phyloP scores from a whole-genome alignment of 106 monocot species.

The Dioscorea zingiberensis region DNA sequence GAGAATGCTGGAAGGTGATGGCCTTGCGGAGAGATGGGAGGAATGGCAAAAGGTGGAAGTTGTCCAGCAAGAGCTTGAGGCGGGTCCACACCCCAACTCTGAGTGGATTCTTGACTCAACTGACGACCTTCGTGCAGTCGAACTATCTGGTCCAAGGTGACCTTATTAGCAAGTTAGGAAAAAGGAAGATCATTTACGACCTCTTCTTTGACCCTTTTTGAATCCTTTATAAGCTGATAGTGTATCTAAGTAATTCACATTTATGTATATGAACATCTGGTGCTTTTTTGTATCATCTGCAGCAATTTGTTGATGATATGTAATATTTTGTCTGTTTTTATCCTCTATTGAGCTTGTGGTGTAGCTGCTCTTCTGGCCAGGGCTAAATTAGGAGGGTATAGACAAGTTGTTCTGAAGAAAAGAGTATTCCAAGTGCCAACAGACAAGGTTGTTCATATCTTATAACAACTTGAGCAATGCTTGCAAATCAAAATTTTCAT shows the following conservation, averaged over 20 bases:
- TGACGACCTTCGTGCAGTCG: slow-evolving; percentile 19
- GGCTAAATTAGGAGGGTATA: neutral
- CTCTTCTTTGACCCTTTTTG: neutral
- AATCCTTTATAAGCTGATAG: slow-evolving; percentile 9
- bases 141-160: slow-evolving; percentile 29
- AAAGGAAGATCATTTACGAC: neutral
- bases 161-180: neutral
- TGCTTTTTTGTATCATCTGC: slow-evolving; percentile 1
- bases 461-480: no score
- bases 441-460: neutral
- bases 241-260: slow-evolving; percentile 5
- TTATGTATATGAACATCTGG: slow-evolving; percentile 7
- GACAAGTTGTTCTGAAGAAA: neutral
- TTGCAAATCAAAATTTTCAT: no score
- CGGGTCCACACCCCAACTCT: slow-evolving; percentile 1
- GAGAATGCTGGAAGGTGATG: slow-evolving; percentile 11
- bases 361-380: neutral
- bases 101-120: slow-evolving; percentile 28
- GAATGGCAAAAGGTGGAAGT: slow-evolving; percentile 15
- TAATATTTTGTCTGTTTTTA: neutral
- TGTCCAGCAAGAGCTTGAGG: slow-evolving; percentile 5
- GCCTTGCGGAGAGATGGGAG: slow-evolving; percentile 12
- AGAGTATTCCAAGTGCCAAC: neutral
- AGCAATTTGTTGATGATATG: slow-evolving; percentile 10
- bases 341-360: neutral